These are phyloP conservation scores for Letharia columbiana DNA, from an alignment of 495 filamentous ascomycete genomes.

Conservation along the genomic window DNA sequence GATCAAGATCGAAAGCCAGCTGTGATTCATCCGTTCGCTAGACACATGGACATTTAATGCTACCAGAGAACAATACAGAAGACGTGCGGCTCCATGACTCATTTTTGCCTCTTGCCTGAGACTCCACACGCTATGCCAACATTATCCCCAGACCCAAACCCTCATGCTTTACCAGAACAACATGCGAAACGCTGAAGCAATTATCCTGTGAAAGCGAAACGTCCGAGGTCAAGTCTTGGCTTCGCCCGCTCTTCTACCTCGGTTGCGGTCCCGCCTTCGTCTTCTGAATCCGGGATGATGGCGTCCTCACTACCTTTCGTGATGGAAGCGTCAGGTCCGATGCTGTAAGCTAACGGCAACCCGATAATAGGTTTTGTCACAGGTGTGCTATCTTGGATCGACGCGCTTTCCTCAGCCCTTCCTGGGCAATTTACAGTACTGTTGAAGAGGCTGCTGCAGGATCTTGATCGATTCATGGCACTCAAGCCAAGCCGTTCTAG, in stretches of 20 bases:
- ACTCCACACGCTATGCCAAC: slow-evolving; percentile 11
- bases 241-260: slow-evolving; percentile 5
- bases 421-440: background rate
- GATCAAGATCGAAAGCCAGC: background rate
- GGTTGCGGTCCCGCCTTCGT: slow-evolving; percentile 22
- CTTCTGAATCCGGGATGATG: slow-evolving; percentile 62
- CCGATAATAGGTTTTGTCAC: background rate
- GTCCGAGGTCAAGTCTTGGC: slow-evolving; percentile 15
- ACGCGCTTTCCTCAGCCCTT: background rate
- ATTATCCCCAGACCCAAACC: background rate
- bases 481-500: slow-evolving; percentile 41
- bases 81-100: background rate
- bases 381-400: background rate
- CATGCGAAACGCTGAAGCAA: background rate
- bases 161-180: background rate
- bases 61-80: background rate
- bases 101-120: background rate
- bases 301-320: slow-evolving; percentile 66
- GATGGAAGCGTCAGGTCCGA: slow-evolving; percentile 7
- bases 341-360: slow-evolving; percentile 4
- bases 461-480: slow-evolving; percentile 38
- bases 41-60: background rate
- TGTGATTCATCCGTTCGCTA: background rate
- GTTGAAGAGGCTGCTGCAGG: slow-evolving; percentile 18
- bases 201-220: slow-evolving; percentile 21